These are phyloP conservation scores for Metschnikowia bowlesiae DNA, from an alignment of 805 yeast genomes.

Conservation along the genomic window DNA sequence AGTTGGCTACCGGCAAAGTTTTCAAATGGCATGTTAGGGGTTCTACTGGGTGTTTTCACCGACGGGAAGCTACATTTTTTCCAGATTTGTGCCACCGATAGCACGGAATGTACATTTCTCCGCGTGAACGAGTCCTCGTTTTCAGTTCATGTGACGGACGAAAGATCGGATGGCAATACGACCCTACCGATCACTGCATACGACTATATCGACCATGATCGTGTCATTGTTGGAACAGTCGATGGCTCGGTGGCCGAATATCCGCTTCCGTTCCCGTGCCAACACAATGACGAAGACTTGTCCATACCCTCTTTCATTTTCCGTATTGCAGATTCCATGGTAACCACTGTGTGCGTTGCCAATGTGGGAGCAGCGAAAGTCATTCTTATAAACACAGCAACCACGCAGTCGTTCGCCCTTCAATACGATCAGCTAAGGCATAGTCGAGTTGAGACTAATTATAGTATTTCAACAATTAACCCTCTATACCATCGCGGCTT, in stretches of 20 bases:
- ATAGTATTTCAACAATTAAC: constrained; percentile 21
- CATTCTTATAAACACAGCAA: constrained; percentile 29
- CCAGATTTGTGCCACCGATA: constrained; percentile 22
- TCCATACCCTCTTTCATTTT: constrained; percentile 30
- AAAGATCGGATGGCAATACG: constrained; percentile 4
- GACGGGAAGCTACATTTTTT: constrained; percentile 56
- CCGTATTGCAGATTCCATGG: constrained; percentile 29
- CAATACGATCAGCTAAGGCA: constrained; percentile 24
- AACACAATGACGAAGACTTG: constrained; percentile 10
- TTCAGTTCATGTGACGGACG: constrained; percentile 11
- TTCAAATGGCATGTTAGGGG: constrained; percentile 29
- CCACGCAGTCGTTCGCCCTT: constrained; percentile 19
- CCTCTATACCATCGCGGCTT: constrained; percentile 29
- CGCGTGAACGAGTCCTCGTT: constrained; percentile 22
- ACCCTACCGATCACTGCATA: constrained; percentile 38
- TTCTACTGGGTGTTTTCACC: constrained; percentile 49
- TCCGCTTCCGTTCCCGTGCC: constrained; percentile 29
- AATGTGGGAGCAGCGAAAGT: constrained; percentile 21
- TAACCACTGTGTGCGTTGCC: constrained; percentile 25
- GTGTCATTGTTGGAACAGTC: constrained; percentile 51
- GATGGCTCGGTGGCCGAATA: constrained; percentile 62
- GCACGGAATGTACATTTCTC: constrained; percentile 11
- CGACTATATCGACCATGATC: constrained; percentile 42
- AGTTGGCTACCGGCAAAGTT: constrained; percentile 37
- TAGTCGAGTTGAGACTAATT: constrained; percentile 23